Evolutionary conservation across 768 basidiomycete species (phyloP).

Genomic region (Pleurotus giganteus): DNA sequence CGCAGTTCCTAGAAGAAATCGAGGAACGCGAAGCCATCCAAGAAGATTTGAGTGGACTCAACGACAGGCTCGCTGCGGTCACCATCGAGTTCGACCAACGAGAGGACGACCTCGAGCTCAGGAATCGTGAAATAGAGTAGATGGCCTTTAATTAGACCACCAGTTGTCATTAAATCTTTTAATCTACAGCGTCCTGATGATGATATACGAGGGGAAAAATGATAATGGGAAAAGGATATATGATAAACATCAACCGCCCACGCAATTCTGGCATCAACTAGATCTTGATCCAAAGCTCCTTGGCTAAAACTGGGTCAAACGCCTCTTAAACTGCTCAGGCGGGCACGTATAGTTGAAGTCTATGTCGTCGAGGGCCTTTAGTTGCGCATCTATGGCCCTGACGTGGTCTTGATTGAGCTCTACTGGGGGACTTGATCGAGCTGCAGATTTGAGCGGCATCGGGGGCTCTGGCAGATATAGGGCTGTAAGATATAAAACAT

Average conservation of each 20-base stretch:
- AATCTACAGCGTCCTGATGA: too few relatives aligned
- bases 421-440: neutral
- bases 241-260: too few relatives aligned
- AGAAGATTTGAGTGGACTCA: slow-evolving; percentile 67
- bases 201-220: too few relatives aligned
- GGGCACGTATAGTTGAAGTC: neutral
- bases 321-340: neutral
- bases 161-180: too few relatives aligned
- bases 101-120: slow-evolving; percentile 83
- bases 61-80: slow-evolving; percentile 76
- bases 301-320: neutral
- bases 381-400: neutral
- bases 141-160: slow-evolving; percentile 73
- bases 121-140: slow-evolving; percentile 75
- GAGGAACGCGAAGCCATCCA: slow-evolving; percentile 81
- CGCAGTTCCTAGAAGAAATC: slow-evolving; percentile 64
- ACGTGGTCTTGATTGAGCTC: neutral
- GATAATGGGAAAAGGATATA: too few relatives aligned
- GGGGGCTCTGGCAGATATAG: neutral
- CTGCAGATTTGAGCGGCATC: neutral
- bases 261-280: too few relatives aligned
- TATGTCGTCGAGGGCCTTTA: neutral
- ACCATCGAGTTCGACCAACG: slow-evolving; percentile 83
- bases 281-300: neutral
- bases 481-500: neutral